Evolutionary conservation across 1,139 yeast species (phyloP).

Genomic region (Scheffersomyces stambukii): DNA sequence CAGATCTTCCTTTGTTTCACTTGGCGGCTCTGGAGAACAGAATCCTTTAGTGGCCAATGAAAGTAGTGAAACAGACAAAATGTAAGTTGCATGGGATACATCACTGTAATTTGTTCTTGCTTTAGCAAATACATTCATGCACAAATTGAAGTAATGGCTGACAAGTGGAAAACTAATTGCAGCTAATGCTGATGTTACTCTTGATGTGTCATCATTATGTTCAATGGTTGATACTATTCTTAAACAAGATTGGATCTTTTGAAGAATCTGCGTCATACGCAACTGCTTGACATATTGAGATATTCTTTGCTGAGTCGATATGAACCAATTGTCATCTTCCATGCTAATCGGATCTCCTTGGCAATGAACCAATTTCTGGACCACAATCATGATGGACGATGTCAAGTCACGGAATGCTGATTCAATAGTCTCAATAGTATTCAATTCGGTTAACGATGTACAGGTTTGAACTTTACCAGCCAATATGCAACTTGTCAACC

Average conservation of each 20-base stretch:
- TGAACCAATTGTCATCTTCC: constrained; percentile 67
- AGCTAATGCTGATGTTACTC: constrained; percentile 40
- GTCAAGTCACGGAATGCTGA: constrained; percentile 45
- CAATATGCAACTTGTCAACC: constrained; percentile 23
- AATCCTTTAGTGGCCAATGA: constrained; percentile 80
- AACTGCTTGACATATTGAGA: constrained; percentile 24
- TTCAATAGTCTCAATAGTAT: constrained; percentile 41
- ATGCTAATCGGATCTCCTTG: constrained; percentile 30
- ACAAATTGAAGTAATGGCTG: constrained; percentile 48
- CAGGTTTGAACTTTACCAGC: constrained; percentile 19
- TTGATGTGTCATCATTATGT: constrained; percentile 32
- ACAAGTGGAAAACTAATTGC: constrained; percentile 55
- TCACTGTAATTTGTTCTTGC: constrained; percentile 44
- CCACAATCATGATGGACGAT: constrained; percentile 60
- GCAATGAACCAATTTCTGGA: constrained; percentile 52
- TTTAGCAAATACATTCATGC: constrained; percentile 36
- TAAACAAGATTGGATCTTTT: constrained; percentile 17
- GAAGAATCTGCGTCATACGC: constrained; percentile 27
- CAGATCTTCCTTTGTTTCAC: constrained; percentile 59
- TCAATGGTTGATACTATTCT: constrained; percentile 22
- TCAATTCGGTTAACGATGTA: constrained; percentile 17
- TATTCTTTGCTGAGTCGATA: constrained; percentile 43
- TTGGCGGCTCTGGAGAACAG: constrained; percentile 85
- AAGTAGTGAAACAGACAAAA: constrained; percentile 52
- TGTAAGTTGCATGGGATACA: constrained; percentile 58